Evolutionary conservation across 1,284 basidiomycete genomes (phyloP), one percentile per base, ranked within the genome.

Genomic region (Fomitopsis palustris): DNA sequence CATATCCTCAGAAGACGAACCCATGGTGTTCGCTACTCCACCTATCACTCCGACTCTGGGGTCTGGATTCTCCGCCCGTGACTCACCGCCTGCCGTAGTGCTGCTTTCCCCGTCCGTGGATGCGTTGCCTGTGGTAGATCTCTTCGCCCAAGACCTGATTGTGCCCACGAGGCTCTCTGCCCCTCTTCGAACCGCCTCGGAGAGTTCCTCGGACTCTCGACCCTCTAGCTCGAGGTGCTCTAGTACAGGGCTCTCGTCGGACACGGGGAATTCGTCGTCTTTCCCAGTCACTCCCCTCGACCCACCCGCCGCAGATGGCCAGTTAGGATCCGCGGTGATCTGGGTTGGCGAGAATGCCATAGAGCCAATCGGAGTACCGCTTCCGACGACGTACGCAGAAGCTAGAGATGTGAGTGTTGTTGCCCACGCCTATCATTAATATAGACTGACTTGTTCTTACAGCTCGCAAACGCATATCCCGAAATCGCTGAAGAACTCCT

Each of bases 381-480:
- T 61, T 1, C 65, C 69, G 7, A 51, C 62, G 5, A 71, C 70
- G 23, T 71, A 69, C 42, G 69, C 70, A 4, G 68, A 69, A 21
- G 67, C 67, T 2, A 67, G 66, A 29, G 67, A 70, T 41, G 70
- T 70, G 25, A 64, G 70, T 63, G 3, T 10, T 27, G n/a, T 33
- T n/a, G 3, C n/a, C 17, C 33, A 31, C 16, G 47, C 25, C 8
- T 39, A 29, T 25, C n/a, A n/a, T 23, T 16, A 33, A 21, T n/a
- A 35, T 27, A 37, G 31, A 45, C 43, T 47, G 16, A 57, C 19
- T 19, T 23, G 5, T 38, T 17, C n/a, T 35, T 17, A 16, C 23
- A 67, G 66, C 63, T 67, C 17, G 66, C 66, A 14, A 25, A 55
- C 10, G 43, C 53, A 25, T 61, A 57, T 54, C 66, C 64, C 10